phyloP scores from a whole-genome alignment of 495 filamentous ascomycete species.

The Collariella sp. region DNA sequence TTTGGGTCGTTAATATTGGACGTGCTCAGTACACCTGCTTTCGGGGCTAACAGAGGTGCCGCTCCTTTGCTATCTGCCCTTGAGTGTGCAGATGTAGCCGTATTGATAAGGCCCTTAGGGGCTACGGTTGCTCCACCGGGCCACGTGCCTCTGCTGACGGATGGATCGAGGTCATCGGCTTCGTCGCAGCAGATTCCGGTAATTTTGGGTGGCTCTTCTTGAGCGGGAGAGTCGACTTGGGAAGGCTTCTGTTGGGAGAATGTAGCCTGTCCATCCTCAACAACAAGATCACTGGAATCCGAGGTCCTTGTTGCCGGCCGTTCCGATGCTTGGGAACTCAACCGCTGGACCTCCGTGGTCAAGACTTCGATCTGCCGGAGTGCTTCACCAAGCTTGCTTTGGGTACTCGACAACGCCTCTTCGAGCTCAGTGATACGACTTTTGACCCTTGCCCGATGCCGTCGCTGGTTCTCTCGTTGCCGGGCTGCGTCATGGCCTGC shows the following conservation, averaged over 20 bases:
- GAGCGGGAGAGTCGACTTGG: too few species aligned
- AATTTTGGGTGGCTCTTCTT: too few species aligned
- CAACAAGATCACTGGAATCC: too few species aligned
- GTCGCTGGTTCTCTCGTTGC: slow-evolving; percentile 25
- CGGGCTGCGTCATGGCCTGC: slow-evolving; percentile 21
- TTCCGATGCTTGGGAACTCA: background rate
- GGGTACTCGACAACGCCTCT: slow-evolving; percentile 6
- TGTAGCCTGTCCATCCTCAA: too few species aligned
- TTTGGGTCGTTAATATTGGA: background rate
- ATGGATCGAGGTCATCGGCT: too few species aligned
- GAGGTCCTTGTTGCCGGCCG: too few species aligned
- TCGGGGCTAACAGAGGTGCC: background rate
- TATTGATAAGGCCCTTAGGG: too few species aligned
- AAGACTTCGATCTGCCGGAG: slow-evolving; percentile 14
- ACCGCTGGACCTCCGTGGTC: slow-evolving; percentile 12
- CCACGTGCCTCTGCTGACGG: too few species aligned
- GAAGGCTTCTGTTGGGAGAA: too few species aligned
- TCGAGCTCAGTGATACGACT: slow-evolving; percentile 20
- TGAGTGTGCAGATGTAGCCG: background rate
- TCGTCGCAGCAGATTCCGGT: too few species aligned
- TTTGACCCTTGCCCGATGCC: slow-evolving; percentile 27
- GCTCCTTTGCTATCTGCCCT: background rate
- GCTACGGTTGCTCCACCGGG: background rate
- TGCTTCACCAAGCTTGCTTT: slow-evolving; percentile 15
- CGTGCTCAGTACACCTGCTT: background rate